These are phyloP conservation scores for Porpolomopsis calyptriformis DNA, from an alignment of 768 basidiomycete genomes.

Conservation along the genomic window DNA sequence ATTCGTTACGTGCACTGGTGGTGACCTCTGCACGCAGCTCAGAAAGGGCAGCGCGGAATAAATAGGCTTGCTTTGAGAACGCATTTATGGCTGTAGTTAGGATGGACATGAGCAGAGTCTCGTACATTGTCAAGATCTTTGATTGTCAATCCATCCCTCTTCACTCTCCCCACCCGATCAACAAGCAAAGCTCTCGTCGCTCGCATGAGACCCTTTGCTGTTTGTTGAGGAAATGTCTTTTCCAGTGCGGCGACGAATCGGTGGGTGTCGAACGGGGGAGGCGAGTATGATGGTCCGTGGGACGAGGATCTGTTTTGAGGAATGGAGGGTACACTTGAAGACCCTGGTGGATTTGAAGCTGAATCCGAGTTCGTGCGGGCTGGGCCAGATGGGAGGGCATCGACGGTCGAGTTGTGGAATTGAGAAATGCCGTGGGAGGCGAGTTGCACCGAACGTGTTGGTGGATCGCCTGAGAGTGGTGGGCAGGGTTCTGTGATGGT, in stretches of 20 bases:
- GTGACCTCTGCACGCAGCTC: slow-evolving; percentile 83
- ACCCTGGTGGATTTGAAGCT: neutral
- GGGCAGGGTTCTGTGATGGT: neutral
- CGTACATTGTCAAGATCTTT: slow-evolving; percentile 80
- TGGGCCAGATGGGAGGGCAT: neutral
- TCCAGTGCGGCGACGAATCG: slow-evolving; percentile 63
- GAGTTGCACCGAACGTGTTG: neutral
- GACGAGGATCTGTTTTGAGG: neutral
- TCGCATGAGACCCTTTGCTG: slow-evolving; percentile 72
- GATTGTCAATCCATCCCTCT: slow-evolving; percentile 56
- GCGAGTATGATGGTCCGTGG: slow-evolving; percentile 34
- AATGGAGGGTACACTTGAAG: neutral
- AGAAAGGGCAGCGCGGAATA: slow-evolving; percentile 87
- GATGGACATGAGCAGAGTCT: slow-evolving; percentile 9
- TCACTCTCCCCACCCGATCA: slow-evolving; percentile 61
- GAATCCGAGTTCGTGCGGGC: neutral
- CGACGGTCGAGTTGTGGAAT: too few relatives aligned
- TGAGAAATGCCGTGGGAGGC: neutral
- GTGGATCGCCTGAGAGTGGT: neutral
- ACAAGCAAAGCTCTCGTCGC: slow-evolving; percentile 73
- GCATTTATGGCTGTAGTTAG: neutral
- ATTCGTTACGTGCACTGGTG: slow-evolving; percentile 74
- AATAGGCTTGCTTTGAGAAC: slow-evolving; percentile 78
- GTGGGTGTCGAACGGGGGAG: slow-evolving; percentile 79
- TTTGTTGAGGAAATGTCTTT: slow-evolving; percentile 60